Conservation (phyloP, 805 yeast genomes). For the Metschnikowia anglica region DNA sequence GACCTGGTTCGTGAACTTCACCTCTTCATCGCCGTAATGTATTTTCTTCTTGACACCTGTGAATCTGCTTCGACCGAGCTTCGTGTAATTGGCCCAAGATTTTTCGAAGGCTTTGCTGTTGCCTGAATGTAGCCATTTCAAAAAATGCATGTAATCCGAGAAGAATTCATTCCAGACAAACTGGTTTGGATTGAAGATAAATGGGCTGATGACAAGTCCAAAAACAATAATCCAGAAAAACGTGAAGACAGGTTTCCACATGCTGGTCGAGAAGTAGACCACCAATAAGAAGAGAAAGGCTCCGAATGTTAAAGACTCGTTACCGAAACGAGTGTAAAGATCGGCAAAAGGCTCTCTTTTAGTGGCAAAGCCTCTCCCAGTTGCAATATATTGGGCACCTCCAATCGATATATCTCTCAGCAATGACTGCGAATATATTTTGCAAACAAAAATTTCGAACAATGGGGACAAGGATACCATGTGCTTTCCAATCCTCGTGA, state of each 20-base stretch:
- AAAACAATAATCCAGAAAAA: slow-evolving; percentile 97
- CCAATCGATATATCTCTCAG: slow-evolving; percentile 73
- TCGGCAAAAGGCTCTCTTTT: slow-evolving; percentile 75
- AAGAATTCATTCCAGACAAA: slow-evolving; percentile 95
- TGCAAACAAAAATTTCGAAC: slow-evolving; percentile 82
- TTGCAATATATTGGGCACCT: slow-evolving; percentile 84
- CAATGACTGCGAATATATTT: slow-evolving; percentile 70
- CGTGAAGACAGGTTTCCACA: slow-evolving; percentile 89
- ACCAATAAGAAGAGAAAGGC: slow-evolving; percentile 31
- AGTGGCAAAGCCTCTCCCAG: slow-evolving; percentile 86
- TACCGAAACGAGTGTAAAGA: slow-evolving; percentile 74
- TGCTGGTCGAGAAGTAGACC: slow-evolving; percentile 44
- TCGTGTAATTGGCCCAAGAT: slow-evolving; percentile 18
- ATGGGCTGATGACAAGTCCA: slow-evolving; percentile 88
- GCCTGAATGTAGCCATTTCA: slow-evolving; percentile 64
- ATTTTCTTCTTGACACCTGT: slow-evolving; percentile 18
- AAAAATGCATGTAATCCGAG: slow-evolving; percentile 91
- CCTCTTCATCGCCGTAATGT: slow-evolving; percentile 32
- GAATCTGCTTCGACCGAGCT: slow-evolving; percentile 15
- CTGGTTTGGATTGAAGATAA: slow-evolving; percentile 96
- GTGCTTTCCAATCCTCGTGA: slow-evolving; percentile 68
- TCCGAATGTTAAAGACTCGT: slow-evolving; percentile 73
- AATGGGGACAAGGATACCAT: slow-evolving; percentile 70
- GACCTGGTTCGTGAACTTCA: slow-evolving; percentile 43
- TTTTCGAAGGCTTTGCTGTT: slow-evolving; percentile 5